These are phyloP conservation scores for Fusarium compactum DNA, from an alignment of 2,329 filamentous ascomycete species.

Conservation along the genomic window DNA sequence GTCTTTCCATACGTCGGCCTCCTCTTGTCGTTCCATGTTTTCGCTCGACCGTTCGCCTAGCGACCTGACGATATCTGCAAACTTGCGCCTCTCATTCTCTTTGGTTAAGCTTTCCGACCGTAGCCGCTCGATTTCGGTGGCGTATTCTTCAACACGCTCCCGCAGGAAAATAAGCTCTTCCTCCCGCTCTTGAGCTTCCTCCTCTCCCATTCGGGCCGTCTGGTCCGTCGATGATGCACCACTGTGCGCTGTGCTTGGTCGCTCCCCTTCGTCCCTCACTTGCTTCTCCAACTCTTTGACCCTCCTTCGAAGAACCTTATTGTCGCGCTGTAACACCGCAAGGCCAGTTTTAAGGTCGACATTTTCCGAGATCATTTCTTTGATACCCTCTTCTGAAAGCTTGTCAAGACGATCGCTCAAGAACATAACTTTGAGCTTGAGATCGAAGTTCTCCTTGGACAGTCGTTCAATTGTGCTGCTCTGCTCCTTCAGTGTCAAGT, in stretches of 20 bases:
- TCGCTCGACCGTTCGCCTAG: slow-evolving; percentile 64
- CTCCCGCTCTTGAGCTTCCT: slow-evolving; percentile 76
- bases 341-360: slow-evolving; percentile 94
- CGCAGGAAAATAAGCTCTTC: slow-evolving; percentile 88
- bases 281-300: slow-evolving; percentile 90
- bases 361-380: slow-evolving; percentile 98
- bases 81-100: slow-evolving; percentile 86
- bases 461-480: slow-evolving; percentile 96
- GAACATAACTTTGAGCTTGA: slow-evolving; percentile 98
- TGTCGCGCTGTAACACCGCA: slow-evolving; percentile 89
- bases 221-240: slow-evolving; percentile 68
- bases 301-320: slow-evolving; percentile 82
- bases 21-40: slow-evolving; percentile 67
- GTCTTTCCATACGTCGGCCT: slow-evolving; percentile 93
- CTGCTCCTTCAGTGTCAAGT: slow-evolving; percentile 94
- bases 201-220: slow-evolving; percentile 67
- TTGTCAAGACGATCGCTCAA: slow-evolving; percentile 93
- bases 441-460: slow-evolving; percentile 97
- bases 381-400: slow-evolving; percentile 93
- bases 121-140: slow-evolving; percentile 85
- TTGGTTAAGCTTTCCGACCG: slow-evolving; percentile 80
- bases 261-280: slow-evolving; percentile 73
- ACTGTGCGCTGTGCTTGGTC: slow-evolving; percentile 71
- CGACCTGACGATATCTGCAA: slow-evolving; percentile 80
- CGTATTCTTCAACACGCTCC: slow-evolving; percentile 86